Base-by-base conservation (phyloP, 1,284 basidiomycete genomes). In the Sporisorium exsertum region DNA sequence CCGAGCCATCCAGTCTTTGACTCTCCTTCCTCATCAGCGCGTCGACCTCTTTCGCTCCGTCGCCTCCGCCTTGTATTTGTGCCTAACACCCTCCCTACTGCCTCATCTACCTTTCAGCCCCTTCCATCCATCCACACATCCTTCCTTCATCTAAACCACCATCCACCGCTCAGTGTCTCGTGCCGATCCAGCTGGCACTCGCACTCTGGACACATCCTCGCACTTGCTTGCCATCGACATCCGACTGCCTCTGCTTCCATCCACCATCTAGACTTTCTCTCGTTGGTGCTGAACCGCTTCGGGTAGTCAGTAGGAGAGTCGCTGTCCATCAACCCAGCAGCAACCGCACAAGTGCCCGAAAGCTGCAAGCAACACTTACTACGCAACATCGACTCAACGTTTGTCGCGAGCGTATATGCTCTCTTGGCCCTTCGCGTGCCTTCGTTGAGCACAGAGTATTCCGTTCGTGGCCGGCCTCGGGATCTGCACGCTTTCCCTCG, bases 61-160 rank as follows among this genome's bases (percentile, higher is more conserved):
- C 50, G 37, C n/a, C 40, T 9, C 51, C 32, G 7, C 52, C 40
- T 58, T 62, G 56, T 59, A 55, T 54, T 63, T 63, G 60, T 59
- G 66, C 60, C 54, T 62, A 32, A 42, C 52, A 20, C 27, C 20
- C 16, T 33, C 29, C 50, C n/a, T 43, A 12, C 35, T 18, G n/a
- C 50, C n/a, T 29, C 27, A 5, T 51, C 50, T 15, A 33, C 35
- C 53, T 42, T 50, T 46, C 46, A 50, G 18, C 24, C 50, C 47
- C 24, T n/a, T 32, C 27, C 54, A 63, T 56, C 54, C 46, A 37
- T 47, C 22, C 61, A n/a, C 29, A 20, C 4, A 15, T 26, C 7
- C 46, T 7, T n/a, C n/a, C n/a, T 7, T 6, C 46, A 37, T 24
- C n/a, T 22, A 12, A 55, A 33, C 45, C 24, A 40, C 26, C 47